Percentiles rank a stretch among this genome's conserved stretches.
Evolutionary conservation across 257 asterid species (phyloP).

Genomic region (Cordia subcordata): DNA sequence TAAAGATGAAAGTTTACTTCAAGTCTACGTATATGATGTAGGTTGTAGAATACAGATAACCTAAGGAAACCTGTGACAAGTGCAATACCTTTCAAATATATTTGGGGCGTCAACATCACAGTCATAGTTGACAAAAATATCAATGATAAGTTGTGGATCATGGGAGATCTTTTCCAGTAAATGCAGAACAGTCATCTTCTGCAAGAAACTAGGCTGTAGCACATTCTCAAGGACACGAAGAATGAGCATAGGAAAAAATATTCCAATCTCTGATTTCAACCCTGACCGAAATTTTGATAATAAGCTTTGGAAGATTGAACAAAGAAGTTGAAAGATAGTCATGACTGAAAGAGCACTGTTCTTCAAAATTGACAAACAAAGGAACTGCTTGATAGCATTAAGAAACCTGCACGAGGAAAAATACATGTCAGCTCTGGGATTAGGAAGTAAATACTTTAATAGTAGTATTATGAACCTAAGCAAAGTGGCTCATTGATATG

Average conservation of each 20-base stretch:
- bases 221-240: conserved; percentile 98
- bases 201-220: conserved; percentile 96
- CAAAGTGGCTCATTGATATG: too few species aligned
- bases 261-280: conserved; percentile 92
- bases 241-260: conserved; percentile 92
- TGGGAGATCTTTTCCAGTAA: conserved; percentile 75
- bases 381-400: conserved; percentile 78
- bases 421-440: conserved; percentile 18
- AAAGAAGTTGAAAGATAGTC: conserved; percentile 89
- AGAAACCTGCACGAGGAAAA: conserved; percentile 65
- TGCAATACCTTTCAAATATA: conserved; percentile 80
- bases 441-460: too few species aligned
- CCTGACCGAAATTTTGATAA: conserved; percentile 78
- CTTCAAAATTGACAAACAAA: conserved; percentile 92
- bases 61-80: background rate
- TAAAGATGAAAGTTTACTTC: too few species aligned
- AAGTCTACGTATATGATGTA: too few species aligned
- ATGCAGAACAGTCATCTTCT: conserved; percentile 91
- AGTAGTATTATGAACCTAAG: too few species aligned
- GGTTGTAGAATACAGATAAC: too few species aligned
- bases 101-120: conserved; percentile 99
- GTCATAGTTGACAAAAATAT: conserved; percentile 90
- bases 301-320: conserved; percentile 50
- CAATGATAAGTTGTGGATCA: conserved; percentile 79
- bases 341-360: conserved; percentile 94